Evolutionary conservation across 2,329 filamentous ascomycete species (phyloP).

Genomic region (Westerdykella ornata): DNA sequence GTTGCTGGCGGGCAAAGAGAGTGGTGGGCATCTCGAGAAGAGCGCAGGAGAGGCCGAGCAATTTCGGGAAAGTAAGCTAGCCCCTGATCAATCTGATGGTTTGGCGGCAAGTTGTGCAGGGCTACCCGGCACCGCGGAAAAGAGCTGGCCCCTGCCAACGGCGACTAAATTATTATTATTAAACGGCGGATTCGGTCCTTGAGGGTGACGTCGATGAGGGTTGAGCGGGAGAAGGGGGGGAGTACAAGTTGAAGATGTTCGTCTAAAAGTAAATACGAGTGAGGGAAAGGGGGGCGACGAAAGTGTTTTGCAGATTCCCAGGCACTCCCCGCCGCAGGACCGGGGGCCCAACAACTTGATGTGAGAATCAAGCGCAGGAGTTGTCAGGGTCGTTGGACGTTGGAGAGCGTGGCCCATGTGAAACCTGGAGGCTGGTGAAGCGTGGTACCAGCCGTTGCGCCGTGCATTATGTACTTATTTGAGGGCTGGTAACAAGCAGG

Average conservation of each 20-base stretch:
- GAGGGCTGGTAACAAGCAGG: not conserved
- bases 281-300: not conserved
- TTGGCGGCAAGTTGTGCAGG: not conserved
- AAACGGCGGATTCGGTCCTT: too few relatives aligned
- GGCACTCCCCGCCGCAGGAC: not conserved
- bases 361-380: conserved; percentile 12
- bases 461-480: not conserved
- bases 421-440: conserved; percentile 24
- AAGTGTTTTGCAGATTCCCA: not conserved
- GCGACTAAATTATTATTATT: not conserved
- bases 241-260: not conserved
- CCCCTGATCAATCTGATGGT: conserved; percentile 1
- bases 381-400: conserved; percentile 1
- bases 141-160: conserved; percentile 5
- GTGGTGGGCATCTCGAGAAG: conserved; percentile 23
- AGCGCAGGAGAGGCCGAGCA: conserved; percentile 10
- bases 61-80: conserved; percentile 25
- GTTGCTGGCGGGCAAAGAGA: conserved; percentile 19
- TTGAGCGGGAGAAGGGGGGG: not conserved
- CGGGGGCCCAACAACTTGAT: not conserved
- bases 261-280: not conserved
- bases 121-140: too few relatives aligned
- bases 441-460: conserved; percentile 19
- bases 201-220: not conserved
- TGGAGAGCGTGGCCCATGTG: conserved; percentile 5